Evolutionary conservation across 805 yeast species (phyloP).

Genomic region (Torulaspora franciscae): DNA sequence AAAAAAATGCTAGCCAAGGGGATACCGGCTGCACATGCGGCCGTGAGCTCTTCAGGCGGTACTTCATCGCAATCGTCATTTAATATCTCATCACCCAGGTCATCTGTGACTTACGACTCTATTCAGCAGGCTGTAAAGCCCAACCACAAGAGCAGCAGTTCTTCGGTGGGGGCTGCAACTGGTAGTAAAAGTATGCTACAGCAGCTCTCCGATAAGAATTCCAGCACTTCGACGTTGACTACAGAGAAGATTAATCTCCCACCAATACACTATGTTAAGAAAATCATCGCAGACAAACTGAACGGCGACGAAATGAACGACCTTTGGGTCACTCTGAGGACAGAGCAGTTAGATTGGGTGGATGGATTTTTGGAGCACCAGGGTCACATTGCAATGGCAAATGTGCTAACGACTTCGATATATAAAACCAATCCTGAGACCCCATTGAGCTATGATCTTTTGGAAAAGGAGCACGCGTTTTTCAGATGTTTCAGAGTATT

Average conservation of each 20-base stretch:
- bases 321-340: slow-evolving; percentile 85
- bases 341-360: slow-evolving; percentile 86
- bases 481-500: slow-evolving; percentile 68
- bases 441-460: slow-evolving; percentile 38
- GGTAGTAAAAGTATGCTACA: slow-evolving; percentile 5
- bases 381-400: slow-evolving; percentile 74
- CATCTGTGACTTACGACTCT: slow-evolving; percentile 4
- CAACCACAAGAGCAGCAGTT: slow-evolving; percentile 2
- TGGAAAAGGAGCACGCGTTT: slow-evolving; percentile 71
- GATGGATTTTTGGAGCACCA: slow-evolving; percentile 67
- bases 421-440: slow-evolving; percentile 27
- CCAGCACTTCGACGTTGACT: slow-evolving; percentile 21
- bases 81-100: slow-evolving; percentile 5
- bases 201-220: slow-evolving; percentile 17
- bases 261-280: slow-evolving; percentile 74
- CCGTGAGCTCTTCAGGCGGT: slow-evolving; percentile 11
- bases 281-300: slow-evolving; percentile 64
- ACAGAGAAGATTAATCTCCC: slow-evolving; percentile 38
- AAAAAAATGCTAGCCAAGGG: slow-evolving; percentile 46
- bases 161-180: slow-evolving; percentile 5
- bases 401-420: slow-evolving; percentile 51
- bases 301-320: slow-evolving; percentile 68
- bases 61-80: slow-evolving; percentile 1
- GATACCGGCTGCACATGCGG: slow-evolving; percentile 6
- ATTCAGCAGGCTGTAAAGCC: slow-evolving; percentile 3